Percentiles rank a stretch among this genome's conserved stretches.
These are phyloP conservation scores for Fraxinus sp. DNA, from an alignment of 305 asterid genomes.

Conservation along the genomic window DNA sequence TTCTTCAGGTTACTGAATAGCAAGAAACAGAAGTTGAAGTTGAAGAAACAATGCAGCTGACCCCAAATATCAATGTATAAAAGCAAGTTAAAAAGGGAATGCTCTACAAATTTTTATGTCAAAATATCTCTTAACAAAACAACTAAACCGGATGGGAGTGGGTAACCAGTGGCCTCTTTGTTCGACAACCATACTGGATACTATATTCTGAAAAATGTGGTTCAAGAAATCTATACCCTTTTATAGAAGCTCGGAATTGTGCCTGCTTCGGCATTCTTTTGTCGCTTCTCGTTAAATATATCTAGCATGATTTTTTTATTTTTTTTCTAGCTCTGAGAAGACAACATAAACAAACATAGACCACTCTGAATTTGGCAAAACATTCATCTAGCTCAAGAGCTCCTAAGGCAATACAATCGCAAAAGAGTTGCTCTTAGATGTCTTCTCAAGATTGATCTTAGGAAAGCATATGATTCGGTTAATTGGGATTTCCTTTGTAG, in stretches of 20 bases:
- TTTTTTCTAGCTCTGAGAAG: slow-evolving; percentile 84
- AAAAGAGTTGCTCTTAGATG: too few relatives aligned
- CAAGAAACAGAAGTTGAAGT: slow-evolving; percentile 21
- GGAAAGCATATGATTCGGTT: too few relatives aligned
- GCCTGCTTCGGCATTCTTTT: slow-evolving; percentile 88
- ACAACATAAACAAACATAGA: background rate
- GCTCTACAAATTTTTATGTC: background rate
- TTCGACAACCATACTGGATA: background rate
- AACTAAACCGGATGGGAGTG: background rate
- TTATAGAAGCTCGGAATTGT: slow-evolving; percentile 87
- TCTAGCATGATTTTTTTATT: slow-evolving; percentile 64
- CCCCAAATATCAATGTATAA: background rate
- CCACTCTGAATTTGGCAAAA: background rate
- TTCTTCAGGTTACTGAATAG: slow-evolving; percentile 89
- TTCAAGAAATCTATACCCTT: slow-evolving; percentile 43
- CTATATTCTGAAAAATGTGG: background rate
- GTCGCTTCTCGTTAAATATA: slow-evolving; percentile 92
- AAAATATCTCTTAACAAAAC: background rate
- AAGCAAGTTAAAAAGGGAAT: background rate
- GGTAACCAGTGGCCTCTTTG: background rate
- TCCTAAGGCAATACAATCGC: too few relatives aligned
- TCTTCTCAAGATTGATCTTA: too few relatives aligned
- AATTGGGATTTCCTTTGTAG: too few relatives aligned
- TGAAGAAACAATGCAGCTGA: slow-evolving; percentile 7
- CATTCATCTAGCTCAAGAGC: too few relatives aligned